Evolutionary conservation across 768 basidiomycete genomes (phyloP), one percentile per base, ranked within the genome.

Genomic region (Trametes elegans): DNA sequence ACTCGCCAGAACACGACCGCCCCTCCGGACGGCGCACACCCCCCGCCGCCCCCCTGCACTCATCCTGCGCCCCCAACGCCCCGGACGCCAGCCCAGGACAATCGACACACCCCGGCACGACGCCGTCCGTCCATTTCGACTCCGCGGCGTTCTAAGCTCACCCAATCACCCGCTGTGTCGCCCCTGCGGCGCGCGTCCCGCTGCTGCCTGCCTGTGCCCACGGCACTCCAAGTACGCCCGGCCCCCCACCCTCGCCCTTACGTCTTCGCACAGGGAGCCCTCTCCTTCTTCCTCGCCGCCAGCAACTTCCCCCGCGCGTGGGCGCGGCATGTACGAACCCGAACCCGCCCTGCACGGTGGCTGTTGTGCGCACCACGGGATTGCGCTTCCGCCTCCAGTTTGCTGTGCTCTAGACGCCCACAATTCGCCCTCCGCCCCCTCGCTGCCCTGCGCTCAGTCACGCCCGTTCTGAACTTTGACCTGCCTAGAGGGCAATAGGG

Each of bases 101-200:
- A 19, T 3, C 7, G 18, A 38, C 38, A 31, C 51, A 14, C 31
- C 41, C n/a, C 26, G 13, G 23, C 47, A 44, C 21, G 43, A 45
- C 19, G 49, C 39, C 49, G 36, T 35, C 26, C 36, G n/a, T 47
- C 21, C 41, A 23, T 26, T 57, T 32, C 51, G 49, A 46, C 46
- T 49, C 57, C 57, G 57, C 57, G 57, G 43, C 57, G 45, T 19
- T 48, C 18, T 45, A 58, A 32, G 51, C 57, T 58, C 32, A 44
- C 19, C 57, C 57, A 58, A 58, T 58, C 57, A 48, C 24, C 42
- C 28, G 21, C 36, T 31, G 35, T 38, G 36, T 32, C 31, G 34
- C 36, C 27, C 27, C 32, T 45, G 16, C 49, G 41, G 54, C 54
- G 45, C 47, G 49, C 36, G 40, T 34, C 29, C 50, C 31, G 41